phyloP scores from a whole-genome alignment of 257 asterid species.

The Fraxinus cuspidata region DNA sequence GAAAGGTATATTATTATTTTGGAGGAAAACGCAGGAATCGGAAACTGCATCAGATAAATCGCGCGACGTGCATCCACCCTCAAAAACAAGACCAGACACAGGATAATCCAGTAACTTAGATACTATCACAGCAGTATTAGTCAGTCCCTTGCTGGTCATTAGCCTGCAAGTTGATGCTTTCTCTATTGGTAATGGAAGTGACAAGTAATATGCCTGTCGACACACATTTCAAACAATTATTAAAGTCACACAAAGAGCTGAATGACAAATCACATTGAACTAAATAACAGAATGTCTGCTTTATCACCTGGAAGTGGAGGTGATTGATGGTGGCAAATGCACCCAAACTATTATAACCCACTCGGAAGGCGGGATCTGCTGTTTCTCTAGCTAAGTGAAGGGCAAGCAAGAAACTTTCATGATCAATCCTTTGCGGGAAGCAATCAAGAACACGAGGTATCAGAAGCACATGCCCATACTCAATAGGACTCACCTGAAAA shows the following conservation, averaged over 20 bases:
- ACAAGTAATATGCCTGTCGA: constrained; percentile 66
- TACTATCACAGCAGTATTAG: constrained; percentile 46
- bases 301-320: constrained; percentile 78
- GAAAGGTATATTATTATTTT: constrained; percentile 60
- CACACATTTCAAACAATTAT: constrained; percentile 3
- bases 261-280: background rate
- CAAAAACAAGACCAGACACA: constrained; percentile 61
- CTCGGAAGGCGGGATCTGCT: constrained; percentile 61
- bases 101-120: constrained; percentile 66
- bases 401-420: constrained; percentile 56
- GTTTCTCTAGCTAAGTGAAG: constrained; percentile 58
- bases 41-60: constrained; percentile 58
- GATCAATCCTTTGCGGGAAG: constrained; percentile 62
- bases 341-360: constrained; percentile 80
- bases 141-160: constrained; percentile 43
- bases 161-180: constrained; percentile 51
- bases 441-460: constrained; percentile 67
- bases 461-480: constrained; percentile 80
- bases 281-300: constrained; percentile 5
- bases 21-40: constrained; percentile 58
- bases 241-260: constrained; percentile 5
- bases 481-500: constrained; percentile 83
- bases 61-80: constrained; percentile 46
- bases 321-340: constrained; percentile 86
- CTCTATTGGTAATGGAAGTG: constrained; percentile 69